These are phyloP conservation scores for Coemansia sp. DNA, from an alignment of 192 early-diverging fungal genomes.

Conservation along the genomic window DNA sequence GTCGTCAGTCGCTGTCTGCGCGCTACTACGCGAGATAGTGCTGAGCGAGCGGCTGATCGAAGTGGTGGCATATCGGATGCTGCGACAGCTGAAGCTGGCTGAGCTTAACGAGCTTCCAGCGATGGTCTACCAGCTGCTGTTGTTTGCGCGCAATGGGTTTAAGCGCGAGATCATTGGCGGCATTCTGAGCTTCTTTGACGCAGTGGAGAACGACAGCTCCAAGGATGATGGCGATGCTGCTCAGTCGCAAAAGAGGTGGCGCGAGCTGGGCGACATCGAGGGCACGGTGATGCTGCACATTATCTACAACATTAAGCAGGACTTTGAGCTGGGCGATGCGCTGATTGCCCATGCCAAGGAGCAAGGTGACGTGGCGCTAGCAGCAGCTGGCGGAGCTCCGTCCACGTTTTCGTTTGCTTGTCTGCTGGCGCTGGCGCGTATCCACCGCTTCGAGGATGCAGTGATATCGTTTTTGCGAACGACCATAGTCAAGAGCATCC, in stretches of 20 bases:
- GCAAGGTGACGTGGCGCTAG: conserved; percentile 40
- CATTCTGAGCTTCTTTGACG: conserved; percentile 64
- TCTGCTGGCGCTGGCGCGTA: conserved; percentile 67
- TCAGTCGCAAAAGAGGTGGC: conserved; percentile 18
- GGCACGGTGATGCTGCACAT: conserved; percentile 75
- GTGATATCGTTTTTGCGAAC: conserved; percentile 44
- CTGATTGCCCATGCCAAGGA: conserved; percentile 58
- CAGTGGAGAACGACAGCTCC: conserved; percentile 36
- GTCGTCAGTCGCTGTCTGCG: conserved; percentile 32
- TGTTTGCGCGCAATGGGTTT: conserved; percentile 65
- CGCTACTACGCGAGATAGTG: conserved; percentile 35
- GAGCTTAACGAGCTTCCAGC: conserved; percentile 61
- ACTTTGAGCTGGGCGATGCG: conserved; percentile 59
- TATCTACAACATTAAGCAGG: conserved; percentile 72
- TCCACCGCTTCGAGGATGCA: conserved; percentile 71
- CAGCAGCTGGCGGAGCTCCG: conserved; percentile 17
- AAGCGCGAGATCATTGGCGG: conserved; percentile 61
- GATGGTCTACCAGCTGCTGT: conserved; percentile 68
- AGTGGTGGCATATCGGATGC: conserved; percentile 30
- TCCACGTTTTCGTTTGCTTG: conserved; percentile 68
- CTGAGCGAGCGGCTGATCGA: conserved; percentile 18
- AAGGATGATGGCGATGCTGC: background rate
- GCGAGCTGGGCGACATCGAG: conserved; percentile 60
- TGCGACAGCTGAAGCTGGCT: conserved; percentile 26
- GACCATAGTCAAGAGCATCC: conserved; percentile 23